These are phyloP conservation scores for Fraxinus sp. DNA, from an alignment of 305 asterid genomes.

Conservation along the genomic window DNA sequence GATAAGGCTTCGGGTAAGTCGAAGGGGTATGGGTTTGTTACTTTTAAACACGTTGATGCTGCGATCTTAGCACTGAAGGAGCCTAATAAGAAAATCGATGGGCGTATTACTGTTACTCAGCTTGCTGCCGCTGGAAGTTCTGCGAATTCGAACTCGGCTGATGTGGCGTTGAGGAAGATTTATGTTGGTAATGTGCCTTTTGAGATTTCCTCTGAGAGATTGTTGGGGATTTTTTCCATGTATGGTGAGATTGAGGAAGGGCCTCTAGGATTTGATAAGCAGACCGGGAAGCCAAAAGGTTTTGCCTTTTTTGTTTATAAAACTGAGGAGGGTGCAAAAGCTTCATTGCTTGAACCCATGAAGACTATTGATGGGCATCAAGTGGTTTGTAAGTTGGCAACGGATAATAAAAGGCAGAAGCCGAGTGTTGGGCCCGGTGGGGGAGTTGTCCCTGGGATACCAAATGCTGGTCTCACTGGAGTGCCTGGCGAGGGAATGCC, in stretches of 20 bases:
- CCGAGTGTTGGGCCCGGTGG: slow-evolving; percentile 55
- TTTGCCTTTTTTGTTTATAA: slow-evolving; percentile 93
- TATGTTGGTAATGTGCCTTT: slow-evolving; percentile 95
- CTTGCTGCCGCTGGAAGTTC: slow-evolving; percentile 85
- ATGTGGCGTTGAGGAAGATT: slow-evolving; percentile 78
- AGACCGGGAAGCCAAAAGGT: slow-evolving; percentile 86
- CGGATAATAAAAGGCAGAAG: slow-evolving; percentile 80
- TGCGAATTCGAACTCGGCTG: slow-evolving; percentile 52
- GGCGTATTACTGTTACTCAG: slow-evolving; percentile 88
- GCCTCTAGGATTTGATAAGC: slow-evolving; percentile 94
- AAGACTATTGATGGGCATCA: slow-evolving; percentile 86
- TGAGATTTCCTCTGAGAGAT: slow-evolving; percentile 75
- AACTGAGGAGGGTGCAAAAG: slow-evolving; percentile 87
- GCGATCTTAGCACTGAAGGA: slow-evolving; percentile 74
- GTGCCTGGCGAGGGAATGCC: slow-evolving; percentile 48
- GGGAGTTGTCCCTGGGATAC: slow-evolving; percentile 49
- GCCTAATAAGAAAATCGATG: slow-evolving; percentile 91
- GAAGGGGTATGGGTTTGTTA: slow-evolving; percentile 88
- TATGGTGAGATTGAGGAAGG: slow-evolving; percentile 98
- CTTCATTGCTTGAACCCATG: slow-evolving; percentile 68
- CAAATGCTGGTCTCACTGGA: slow-evolving; percentile 41
- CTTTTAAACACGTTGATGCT: slow-evolving; percentile 81
- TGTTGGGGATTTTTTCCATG: slow-evolving; percentile 64
- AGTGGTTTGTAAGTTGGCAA: slow-evolving; percentile 83
- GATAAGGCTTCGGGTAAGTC: slow-evolving; percentile 78